Evolutionary conservation across 345 rosid species (phyloP).

Genomic region (Moricandia arvensis): DNA sequence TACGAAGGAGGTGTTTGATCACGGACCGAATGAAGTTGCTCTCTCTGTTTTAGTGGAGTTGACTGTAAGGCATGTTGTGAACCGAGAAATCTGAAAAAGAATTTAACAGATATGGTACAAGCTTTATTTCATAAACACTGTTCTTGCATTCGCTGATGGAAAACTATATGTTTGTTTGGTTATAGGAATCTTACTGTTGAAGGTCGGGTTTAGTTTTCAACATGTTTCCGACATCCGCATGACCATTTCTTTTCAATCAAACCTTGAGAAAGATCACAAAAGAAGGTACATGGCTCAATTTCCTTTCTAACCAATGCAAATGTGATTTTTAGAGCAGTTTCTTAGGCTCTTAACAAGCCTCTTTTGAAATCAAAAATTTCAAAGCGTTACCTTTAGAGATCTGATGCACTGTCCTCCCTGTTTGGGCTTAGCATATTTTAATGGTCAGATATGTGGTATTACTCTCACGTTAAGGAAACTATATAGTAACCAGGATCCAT

Average conservation of each 20-base stretch:
- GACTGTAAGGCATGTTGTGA: neutral
- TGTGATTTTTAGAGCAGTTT: neutral
- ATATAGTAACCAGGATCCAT: neutral
- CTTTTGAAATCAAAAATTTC: neutral
- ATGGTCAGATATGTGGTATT: too few species aligned
- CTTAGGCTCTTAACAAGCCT: neutral
- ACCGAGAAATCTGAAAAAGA: neutral
- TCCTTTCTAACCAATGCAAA: neutral
- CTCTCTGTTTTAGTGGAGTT: neutral
- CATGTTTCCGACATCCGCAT: neutral
- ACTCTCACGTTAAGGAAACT: neutral
- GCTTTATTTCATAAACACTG: neutral
- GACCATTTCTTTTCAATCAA: neutral
- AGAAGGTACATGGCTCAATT: neutral
- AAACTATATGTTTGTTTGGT: neutral
- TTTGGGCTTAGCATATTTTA: neutral
- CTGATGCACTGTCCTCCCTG: neutral
- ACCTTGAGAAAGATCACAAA: neutral
- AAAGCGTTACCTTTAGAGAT: neutral
- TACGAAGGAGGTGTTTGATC: neutral
- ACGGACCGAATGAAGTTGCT: neutral
- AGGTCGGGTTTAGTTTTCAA: neutral
- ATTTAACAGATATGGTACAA: neutral
- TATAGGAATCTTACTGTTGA: neutral
- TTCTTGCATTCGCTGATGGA: neutral